phyloP scores from a whole-genome alignment of 1,284 basidiomycete species.

The Ustilago vetiveriae region DNA sequence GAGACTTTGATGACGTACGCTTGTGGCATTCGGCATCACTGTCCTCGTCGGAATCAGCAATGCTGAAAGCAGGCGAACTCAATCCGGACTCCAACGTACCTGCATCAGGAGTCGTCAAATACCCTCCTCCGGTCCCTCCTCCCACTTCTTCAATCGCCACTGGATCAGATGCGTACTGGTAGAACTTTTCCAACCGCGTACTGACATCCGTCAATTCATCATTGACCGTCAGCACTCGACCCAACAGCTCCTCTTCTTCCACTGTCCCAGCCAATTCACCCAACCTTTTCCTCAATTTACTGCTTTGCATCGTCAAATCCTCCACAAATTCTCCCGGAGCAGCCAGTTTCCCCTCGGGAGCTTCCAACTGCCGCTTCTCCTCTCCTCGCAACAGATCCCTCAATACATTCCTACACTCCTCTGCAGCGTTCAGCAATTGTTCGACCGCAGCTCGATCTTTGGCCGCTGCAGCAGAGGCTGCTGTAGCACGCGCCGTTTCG shows the following conservation, averaged over 20 bases:
- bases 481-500: constrained; percentile 32
- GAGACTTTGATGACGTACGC: no score
- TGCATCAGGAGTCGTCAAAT: constrained; percentile 23
- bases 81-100: constrained; percentile 32
- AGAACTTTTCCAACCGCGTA: constrained; percentile 38
- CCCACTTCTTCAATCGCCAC: constrained; percentile 11
- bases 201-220: constrained; percentile 52
- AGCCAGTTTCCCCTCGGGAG: constrained; percentile 21
- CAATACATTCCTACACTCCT: constrained; percentile 45
- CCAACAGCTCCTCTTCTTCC: constrained; percentile 31
- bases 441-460: constrained; percentile 23
- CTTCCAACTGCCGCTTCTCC: constrained; percentile 39
- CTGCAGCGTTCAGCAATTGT: constrained; percentile 27
- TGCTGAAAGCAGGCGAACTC: constrained; percentile 54
- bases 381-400: constrained; percentile 46
- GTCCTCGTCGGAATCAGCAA: constrained; percentile 57
- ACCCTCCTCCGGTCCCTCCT: background rate
- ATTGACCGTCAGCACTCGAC: constrained; percentile 39
- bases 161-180: constrained; percentile 17
- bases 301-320: constrained; percentile 50
- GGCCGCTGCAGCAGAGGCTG: constrained; percentile 14
- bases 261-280: constrained; percentile 26
- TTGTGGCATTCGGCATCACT: constrained; percentile 7
- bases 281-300: constrained; percentile 26
- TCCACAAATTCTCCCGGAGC: constrained; percentile 47